phyloP scores from a whole-genome alignment of 306 rosid genomes.

The Amphicarpaea edgeworthii region DNA sequence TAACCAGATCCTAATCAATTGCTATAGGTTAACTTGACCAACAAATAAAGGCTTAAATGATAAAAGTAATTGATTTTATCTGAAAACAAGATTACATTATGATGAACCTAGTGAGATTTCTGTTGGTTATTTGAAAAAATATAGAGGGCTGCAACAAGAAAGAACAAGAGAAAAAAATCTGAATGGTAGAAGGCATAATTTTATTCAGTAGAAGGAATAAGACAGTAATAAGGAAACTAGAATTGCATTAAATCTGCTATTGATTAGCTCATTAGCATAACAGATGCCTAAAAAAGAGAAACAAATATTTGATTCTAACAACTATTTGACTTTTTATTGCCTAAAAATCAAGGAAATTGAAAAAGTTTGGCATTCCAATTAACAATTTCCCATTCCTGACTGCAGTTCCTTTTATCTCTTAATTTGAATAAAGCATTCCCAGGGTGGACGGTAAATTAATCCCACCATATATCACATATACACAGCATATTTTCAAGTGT shows the following conservation, averaged over 20 bases:
- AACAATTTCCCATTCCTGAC: slow-evolving; percentile 3
- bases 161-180: too few relatives aligned
- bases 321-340: not conserved
- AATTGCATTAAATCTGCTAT: not conserved
- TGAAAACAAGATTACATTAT: slow-evolving; percentile 1
- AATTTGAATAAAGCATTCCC: slow-evolving; percentile 10
- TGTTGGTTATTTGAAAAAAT: too few relatives aligned
- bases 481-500: slow-evolving; percentile 25
- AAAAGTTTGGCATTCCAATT: not conserved
- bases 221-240: not conserved
- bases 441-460: not conserved
- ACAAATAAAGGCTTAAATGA: slow-evolving; percentile 16
- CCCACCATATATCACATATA: not conserved
- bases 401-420: slow-evolving; percentile 9
- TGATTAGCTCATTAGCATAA: not conserved
- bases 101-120: slow-evolving; percentile 15
- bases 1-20: not conserved
- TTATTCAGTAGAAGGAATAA: not conserved
- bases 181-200: not conserved
- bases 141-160: too few relatives aligned
- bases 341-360: not conserved
- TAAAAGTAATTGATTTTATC: slow-evolving; percentile 17
- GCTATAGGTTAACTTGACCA: slow-evolving; percentile 5
- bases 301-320: not conserved
- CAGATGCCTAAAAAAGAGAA: not conserved